These are phyloP conservation scores for Babesia caballi DNA, from an alignment of 169 alveolate species.

Conservation along the genomic window DNA sequence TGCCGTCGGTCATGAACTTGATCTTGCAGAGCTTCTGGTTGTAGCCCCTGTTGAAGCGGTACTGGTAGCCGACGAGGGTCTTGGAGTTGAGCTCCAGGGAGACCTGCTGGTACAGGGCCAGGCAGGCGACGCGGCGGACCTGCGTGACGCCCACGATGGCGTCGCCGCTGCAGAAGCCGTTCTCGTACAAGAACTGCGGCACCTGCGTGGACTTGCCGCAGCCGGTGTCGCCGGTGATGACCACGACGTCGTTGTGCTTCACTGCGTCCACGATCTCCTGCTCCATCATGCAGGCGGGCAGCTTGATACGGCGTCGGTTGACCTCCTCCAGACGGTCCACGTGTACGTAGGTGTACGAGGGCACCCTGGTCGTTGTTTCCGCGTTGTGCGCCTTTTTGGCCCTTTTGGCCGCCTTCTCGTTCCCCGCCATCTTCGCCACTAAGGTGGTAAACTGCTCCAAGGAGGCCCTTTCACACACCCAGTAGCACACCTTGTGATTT, in stretches of 20 bases:
- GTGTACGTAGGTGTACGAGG: constrained; percentile 38
- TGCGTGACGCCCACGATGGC: constrained; percentile 89
- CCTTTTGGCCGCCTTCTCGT: background rate
- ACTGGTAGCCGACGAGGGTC: constrained; percentile 70
- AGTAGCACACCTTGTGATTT: no score
- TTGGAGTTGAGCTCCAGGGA: constrained; percentile 68
- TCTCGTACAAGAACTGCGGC: constrained; percentile 94
- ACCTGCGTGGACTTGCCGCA: constrained; percentile 96
- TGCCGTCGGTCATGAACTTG: constrained; percentile 99
- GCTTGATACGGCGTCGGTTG: constrained; percentile 72
- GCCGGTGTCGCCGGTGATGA: constrained; percentile 98
- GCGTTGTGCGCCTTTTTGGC: background rate
- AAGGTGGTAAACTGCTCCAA: no score
- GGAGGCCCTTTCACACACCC: no score
- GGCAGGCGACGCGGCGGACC: constrained; percentile 94
- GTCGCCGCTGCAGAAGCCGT: constrained; percentile 80
- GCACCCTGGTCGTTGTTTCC: background rate
- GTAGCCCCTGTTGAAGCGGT: constrained; percentile 65
- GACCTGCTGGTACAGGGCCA: constrained; percentile 73
- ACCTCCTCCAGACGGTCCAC: constrained; percentile 70
- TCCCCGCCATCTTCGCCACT: background rate
- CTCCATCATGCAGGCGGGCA: constrained; percentile 87
- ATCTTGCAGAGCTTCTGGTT: constrained; percentile 78
- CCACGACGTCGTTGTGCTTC: constrained; percentile 85
- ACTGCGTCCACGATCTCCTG: constrained; percentile 90